These are phyloP conservation scores for Botrytis byssoidea DNA, from an alignment of 2,329 filamentous ascomycete genomes.

Conservation along the genomic window DNA sequence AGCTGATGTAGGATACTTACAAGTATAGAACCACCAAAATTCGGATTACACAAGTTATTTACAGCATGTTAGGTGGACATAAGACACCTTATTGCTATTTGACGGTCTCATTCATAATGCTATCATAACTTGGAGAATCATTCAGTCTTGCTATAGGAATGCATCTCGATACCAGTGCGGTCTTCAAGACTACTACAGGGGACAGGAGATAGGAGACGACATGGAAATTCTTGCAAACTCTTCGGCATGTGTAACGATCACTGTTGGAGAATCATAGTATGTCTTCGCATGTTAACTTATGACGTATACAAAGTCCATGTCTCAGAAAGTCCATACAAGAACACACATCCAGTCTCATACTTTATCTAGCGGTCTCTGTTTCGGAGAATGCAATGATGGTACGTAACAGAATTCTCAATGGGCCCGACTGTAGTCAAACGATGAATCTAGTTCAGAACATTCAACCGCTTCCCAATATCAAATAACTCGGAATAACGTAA, in stretches of 20 bases:
- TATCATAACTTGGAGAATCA: no score
- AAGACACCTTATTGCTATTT: not conserved
- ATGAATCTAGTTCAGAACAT: not conserved
- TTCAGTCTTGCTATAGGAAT: no score
- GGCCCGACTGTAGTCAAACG: not conserved
- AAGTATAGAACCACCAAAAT: not conserved
- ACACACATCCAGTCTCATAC: not conserved
- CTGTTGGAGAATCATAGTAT: not conserved
- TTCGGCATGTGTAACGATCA: not conserved
- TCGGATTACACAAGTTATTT: not conserved
- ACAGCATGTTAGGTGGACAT: not conserved
- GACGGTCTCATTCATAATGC: not conserved
- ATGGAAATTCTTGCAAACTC: not conserved
- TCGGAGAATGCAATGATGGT: not conserved
- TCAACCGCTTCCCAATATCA: not conserved
- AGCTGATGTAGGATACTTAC: no score
- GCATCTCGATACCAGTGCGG: no score
- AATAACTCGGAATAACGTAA: not conserved
- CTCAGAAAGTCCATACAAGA: not conserved
- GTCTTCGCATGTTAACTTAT: not conserved
- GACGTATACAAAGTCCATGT: not conserved
- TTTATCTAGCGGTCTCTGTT: not conserved
- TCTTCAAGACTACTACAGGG: not conserved
- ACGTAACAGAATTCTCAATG: not conserved
- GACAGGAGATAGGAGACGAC: not conserved